These are phyloP conservation scores for Conoideocrella luteorostrata DNA, from an alignment of 2,329 filamentous ascomycete species.

Conservation along the genomic window DNA sequence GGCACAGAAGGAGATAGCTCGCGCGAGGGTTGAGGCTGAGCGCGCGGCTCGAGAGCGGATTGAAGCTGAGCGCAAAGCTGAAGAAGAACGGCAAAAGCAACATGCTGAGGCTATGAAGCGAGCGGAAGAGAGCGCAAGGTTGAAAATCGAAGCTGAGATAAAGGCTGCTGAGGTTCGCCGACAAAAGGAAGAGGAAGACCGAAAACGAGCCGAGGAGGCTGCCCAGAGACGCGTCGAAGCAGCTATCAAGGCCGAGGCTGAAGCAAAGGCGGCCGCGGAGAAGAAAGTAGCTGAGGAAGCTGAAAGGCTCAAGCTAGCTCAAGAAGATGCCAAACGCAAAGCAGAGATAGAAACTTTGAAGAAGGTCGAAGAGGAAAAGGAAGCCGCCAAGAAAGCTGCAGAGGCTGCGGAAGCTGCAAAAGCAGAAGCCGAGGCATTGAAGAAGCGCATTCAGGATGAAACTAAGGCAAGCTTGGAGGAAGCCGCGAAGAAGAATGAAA, in stretches of 20 bases:
- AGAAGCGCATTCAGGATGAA: slow-evolving; percentile 50
- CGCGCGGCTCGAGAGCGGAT: slow-evolving; percentile 37
- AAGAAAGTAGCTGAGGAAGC: slow-evolving; percentile 36
- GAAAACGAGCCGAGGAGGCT: slow-evolving; percentile 40
- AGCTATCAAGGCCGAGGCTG: slow-evolving; percentile 34
- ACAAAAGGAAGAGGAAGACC: slow-evolving; percentile 32
- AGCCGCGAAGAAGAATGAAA: slow-evolving; percentile 50
- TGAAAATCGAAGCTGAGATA: slow-evolving; percentile 33
- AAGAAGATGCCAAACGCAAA: slow-evolving; percentile 31
- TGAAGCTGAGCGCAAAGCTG: slow-evolving; percentile 36
- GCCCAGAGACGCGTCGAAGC: slow-evolving; percentile 35
- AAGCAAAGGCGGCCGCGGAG: slow-evolving; percentile 36
- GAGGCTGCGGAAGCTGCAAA: slow-evolving; percentile 41
- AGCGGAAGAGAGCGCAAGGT: slow-evolving; percentile 30
- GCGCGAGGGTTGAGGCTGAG: slow-evolving; percentile 40
- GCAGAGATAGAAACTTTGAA: slow-evolving; percentile 33
- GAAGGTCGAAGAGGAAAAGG: slow-evolving; percentile 34
- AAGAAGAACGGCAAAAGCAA: slow-evolving; percentile 36
- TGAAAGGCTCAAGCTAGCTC: slow-evolving; percentile 30
- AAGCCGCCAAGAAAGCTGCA: slow-evolving; percentile 33
- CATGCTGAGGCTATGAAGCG: slow-evolving; percentile 28
- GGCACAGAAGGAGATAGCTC: slow-evolving; percentile 40
- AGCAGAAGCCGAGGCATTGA: slow-evolving; percentile 52
- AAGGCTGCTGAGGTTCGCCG: slow-evolving; percentile 37
- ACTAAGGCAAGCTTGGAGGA: slow-evolving; percentile 43